Conservation (phyloP, 2,329 filamentous ascomycete species). For the Fusarium pseudonygamai region DNA sequence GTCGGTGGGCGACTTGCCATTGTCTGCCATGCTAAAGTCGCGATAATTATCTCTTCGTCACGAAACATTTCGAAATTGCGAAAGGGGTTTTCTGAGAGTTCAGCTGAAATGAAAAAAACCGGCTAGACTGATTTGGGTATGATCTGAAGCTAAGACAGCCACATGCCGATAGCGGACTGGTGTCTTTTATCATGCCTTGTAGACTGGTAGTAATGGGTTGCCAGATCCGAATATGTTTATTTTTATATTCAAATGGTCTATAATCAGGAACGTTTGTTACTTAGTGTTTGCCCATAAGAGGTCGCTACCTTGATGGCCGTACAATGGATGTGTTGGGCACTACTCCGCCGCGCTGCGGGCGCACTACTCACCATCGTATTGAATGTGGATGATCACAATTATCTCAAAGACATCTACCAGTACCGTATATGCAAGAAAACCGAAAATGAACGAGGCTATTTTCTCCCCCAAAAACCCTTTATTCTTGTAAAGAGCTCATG, state of each 20-base stretch:
- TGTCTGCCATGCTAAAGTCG: slow-evolving; percentile 44
- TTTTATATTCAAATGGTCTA: accelerated
- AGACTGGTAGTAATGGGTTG: neutral
- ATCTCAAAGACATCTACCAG: no score
- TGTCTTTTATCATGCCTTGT: no score
- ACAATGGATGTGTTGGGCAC: accelerated
- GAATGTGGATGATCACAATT: no score
- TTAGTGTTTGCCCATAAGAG: accelerated
- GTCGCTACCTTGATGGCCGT: accelerated
- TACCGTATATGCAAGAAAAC: no score
- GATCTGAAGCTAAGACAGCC: slow-evolving; percentile 3
- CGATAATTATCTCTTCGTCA: neutral
- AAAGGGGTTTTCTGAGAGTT: slow-evolving; percentile 2
- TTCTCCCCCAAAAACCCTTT: no score
- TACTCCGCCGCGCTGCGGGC: neutral
- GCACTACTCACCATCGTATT: no score
- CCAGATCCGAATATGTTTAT: accelerated
- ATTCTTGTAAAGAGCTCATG: neutral
- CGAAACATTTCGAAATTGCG: neutral
- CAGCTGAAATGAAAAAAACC: slow-evolving; percentile 6
- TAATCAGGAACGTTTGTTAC: accelerated
- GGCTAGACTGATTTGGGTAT: slow-evolving; percentile 20
- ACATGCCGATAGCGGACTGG: neutral
- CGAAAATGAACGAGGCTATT: no score
- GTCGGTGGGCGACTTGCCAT: slow-evolving; percentile 52